These are phyloP conservation scores for Raddia guianensis DNA, from an alignment of 176 grass and related monocot species.

Conservation along the genomic window DNA sequence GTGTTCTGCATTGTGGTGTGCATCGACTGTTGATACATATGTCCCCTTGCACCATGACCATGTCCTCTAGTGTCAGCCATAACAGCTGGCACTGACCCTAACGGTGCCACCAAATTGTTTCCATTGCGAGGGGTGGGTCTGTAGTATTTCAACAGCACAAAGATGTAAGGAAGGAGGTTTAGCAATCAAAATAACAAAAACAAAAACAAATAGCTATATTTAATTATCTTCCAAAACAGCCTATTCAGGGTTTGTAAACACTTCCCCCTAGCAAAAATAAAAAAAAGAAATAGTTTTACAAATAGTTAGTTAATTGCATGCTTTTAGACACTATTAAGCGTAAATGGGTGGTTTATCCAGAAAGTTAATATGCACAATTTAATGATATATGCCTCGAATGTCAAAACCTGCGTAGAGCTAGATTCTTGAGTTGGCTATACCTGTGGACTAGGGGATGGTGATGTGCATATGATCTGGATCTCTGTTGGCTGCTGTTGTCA, in stretches of 20 bases:
- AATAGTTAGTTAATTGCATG: constrained; percentile 26
- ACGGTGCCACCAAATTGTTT: constrained; percentile 59
- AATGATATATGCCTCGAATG: background rate
- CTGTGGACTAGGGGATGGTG: constrained; percentile 68
- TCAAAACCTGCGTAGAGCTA: constrained; percentile 26
- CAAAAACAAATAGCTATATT: constrained; percentile 2
- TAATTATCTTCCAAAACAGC: constrained; percentile 20
- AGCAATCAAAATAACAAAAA: background rate
- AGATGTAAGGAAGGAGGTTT: background rate
- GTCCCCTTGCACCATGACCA: constrained; percentile 51
- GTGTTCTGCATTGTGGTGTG: constrained; percentile 49
- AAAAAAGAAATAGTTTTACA: background rate
- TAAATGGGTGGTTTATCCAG: constrained; percentile 11
- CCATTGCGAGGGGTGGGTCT: constrained; percentile 66
- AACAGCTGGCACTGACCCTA: constrained; percentile 58
- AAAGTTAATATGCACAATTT: constrained; percentile 16
- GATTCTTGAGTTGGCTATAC: constrained; percentile 46
- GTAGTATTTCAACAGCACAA: constrained; percentile 39
- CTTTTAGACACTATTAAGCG: constrained; percentile 1
- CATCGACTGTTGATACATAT: constrained; percentile 66
- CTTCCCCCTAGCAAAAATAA: too few relatives aligned
- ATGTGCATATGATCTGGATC: constrained; percentile 71
- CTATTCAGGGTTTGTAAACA: background rate
- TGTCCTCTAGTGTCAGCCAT: constrained; percentile 66
- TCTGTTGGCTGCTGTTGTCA: constrained; percentile 62